Evolutionary conservation across 768 basidiomycete genomes (phyloP), one percentile per base, ranked within the genome.

Genomic region (Nidularia sp.): DNA sequence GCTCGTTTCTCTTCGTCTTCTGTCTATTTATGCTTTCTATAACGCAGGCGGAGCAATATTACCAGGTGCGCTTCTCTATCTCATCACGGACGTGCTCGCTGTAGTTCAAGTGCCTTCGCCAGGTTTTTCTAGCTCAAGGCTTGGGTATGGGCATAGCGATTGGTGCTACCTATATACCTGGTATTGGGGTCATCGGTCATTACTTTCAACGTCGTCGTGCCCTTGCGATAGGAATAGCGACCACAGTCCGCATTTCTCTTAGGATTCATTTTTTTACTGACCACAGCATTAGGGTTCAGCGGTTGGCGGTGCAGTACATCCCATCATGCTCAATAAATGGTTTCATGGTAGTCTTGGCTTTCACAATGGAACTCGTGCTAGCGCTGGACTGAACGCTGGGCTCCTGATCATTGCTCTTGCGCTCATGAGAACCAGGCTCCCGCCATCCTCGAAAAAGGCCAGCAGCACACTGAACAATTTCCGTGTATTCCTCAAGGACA

Each of bases 141-240:
- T 50, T 80, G n/a, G 59, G 63, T 12, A 60, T 65, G 1, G 77
- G 79, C 12, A 41, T 41, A 12, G 1, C 53, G 76, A 9, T 76
- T 66, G 5, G 65, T 66, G 2, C 81, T 78, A 10, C 49, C 79
- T 41, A 41, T 5, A 18, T 41, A 10, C 39, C 39, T 10, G 39
- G 39, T 12, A 18, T 41, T 41, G 34, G 56, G 71, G 68, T 84
- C 39, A 63, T 78, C 3, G 74, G 76, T 9, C 83, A 84, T 53
- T 77, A 78, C 58, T 86, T 84, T 62, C 65, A 72, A 32, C 66
- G 61, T 29, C 70, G 71, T 25, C 71, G 76, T 10, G 65, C 76
- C 5, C 61, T 83, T 34, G 81, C 79, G 0, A 79, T 83, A 53
- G 78, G 83, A 12, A 66, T 85, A 43, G 78, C 68, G 4, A 58